Base-by-base conservation (phyloP, 495 filamentous ascomycete species). In the Bacidia rubella region DNA sequence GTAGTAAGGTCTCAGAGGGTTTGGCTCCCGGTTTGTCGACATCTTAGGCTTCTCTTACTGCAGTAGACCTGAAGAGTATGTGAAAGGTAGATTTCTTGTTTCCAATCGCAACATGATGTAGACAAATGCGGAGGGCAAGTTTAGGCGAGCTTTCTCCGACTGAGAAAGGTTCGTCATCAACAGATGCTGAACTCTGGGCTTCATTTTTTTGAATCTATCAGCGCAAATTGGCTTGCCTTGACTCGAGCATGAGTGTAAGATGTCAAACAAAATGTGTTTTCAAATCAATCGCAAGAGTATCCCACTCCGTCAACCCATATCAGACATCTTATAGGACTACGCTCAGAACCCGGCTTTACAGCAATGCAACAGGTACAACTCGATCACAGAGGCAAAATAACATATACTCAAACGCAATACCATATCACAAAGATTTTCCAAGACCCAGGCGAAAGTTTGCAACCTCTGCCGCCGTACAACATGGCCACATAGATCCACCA, bases 1-100 rank as follows among this genome's bases (percentile, higher is more conserved):
- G 68, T 98, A 96, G 68, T 98, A 98, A 1, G 92, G 92, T 55
- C 92, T 77, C 43, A 97, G 74, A 53, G 92, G 92, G 67, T 98
- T 97, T 52, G 85, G 83, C 59, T 78, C 75, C 61, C 68, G 68
- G 58, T 70, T 68, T 29, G 71, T 54, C 52, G 67, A 63, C 69
- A 68, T 74, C 40, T 26, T 5, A 15, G 29, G 29, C 29, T 35
- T 5, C 5, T 24, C 7, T 1, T 42, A 22, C 7, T 2, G 2
- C 26, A 19, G 17, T 22, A 11, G 20, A 9, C 29, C 26, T 15
- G 41, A 10, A 19, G 29, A 35, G 29, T 7, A 35, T 35, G 29
- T 5, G 15, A 7, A 5, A 35, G 5, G 29, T 5, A 35, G 29
- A 7, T 35, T 35, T 7, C 29, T 35, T 35, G 29, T n/a, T n/a